phyloP scores from a whole-genome alignment of 371 early-diverging fungal species.

The Actinomortierella ambigua region DNA sequence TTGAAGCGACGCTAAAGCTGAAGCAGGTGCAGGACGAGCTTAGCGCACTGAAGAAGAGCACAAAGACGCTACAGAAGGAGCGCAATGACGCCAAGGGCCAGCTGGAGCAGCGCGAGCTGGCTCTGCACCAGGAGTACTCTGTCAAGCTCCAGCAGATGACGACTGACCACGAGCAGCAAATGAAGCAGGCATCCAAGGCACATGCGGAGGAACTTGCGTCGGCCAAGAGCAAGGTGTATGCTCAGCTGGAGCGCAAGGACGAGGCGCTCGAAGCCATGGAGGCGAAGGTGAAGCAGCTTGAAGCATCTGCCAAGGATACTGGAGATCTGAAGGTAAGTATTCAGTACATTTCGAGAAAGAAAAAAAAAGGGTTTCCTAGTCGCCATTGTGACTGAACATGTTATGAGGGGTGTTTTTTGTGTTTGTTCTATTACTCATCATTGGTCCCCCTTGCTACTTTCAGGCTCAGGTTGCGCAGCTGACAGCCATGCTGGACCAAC shows the following conservation, averaged over 20 bases:
- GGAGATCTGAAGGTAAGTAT: no score
- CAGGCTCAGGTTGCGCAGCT: constrained; percentile 1
- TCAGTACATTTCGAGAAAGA: no score
- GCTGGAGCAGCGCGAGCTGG: constrained; percentile 1
- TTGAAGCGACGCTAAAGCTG: constrained; percentile 15
- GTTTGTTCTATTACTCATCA: no score
- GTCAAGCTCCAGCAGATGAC: no score
- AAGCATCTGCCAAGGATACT: no score
- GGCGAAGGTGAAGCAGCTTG: no score
- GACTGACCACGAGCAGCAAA: constrained; percentile 17
- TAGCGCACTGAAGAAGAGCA: constrained; percentile 12
- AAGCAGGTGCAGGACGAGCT: constrained; percentile 24
- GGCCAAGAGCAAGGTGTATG: background rate
- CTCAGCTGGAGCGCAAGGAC: constrained; percentile 26
- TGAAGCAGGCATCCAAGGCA: constrained; percentile 15
- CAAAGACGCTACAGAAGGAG: constrained; percentile 18
- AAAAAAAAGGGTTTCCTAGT: no score
- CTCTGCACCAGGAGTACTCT: no score
- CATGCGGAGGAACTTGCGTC: background rate
- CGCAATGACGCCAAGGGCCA: constrained; percentile 19
- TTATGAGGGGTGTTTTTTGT: no score
- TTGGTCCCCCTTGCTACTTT: no score
- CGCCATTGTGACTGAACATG: no score
- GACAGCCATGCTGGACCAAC: constrained; percentile 22
- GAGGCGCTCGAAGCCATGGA: constrained; percentile 4